Evolutionary conservation across 2,329 filamentous ascomycete species (phyloP), one percentile per base, ranked within the genome.

Genomic region (Colletotrichum navitas): DNA sequence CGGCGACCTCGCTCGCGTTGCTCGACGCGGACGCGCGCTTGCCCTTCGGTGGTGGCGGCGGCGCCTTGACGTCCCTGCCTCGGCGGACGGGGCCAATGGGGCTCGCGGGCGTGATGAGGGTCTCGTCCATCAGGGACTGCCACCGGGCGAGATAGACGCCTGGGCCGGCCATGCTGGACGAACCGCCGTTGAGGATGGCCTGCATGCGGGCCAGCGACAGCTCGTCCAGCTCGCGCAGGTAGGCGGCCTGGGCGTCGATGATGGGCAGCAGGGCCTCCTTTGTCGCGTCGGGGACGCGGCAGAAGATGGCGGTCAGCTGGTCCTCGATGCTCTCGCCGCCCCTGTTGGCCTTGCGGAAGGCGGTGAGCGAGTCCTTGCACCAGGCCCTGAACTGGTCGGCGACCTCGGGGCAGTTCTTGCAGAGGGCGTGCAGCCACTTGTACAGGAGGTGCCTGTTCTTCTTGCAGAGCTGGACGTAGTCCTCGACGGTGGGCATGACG

Each of bases 111-210:
- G 91, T 92, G 72, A 95, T 90, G 56, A 86, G 79, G 0, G 93
- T 93, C n/a, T 86, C 83, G 77, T 94, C 91, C 3, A 95, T 83
- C 8, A 94, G 83, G 0, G 87, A 83, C 78, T 94, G 91, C 93
- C 93, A 95, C 61, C 90, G 87, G 1, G 88, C 85, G 32, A 94
- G 86, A 77, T 92, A 95, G 58, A 92, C 88, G 1, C 93, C 93
- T 0, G 93, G 92, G 0, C 92, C 92, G 32, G 85, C 85, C 64
- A 87, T 73, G 52, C 62, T 74, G 43, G 64, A 67, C 56, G 77
- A 76, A 5, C 76, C 73, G 1, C 77, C 76, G 65, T 85, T 83
- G 55, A 93, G 83, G 32, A 94, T 86, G 1, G 81, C 80, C 64
- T 89, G 86, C 71, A 93, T 86, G 2, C 88, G 87, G 0, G 80